A percentile compares a stretch with the other conserved stretches of the same genome.
These are phyloP conservation scores for Zasmidium citrigriseum DNA, from an alignment of 2,329 filamentous ascomycete species.

Conservation along the genomic window DNA sequence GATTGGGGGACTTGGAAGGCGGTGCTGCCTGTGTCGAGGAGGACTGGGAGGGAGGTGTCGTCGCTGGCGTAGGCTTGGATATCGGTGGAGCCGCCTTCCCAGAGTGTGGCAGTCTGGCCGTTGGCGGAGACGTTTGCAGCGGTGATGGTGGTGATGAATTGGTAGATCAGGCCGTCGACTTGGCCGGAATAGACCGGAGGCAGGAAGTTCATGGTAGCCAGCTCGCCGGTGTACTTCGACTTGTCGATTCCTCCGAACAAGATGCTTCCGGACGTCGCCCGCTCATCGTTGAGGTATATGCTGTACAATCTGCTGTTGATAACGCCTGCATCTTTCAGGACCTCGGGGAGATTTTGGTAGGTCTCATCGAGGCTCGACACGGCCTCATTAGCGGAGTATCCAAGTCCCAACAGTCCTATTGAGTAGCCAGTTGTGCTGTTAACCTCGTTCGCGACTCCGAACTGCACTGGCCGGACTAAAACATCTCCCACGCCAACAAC, in stretches of 20 bases:
- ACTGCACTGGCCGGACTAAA: conserved; percentile 29
- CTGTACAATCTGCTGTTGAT: conserved; percentile 35
- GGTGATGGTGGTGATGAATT: conserved; percentile 34
- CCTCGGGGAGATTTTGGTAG: conserved; percentile 37
- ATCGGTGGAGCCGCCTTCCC: conserved; percentile 22
- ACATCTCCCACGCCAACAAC: conserved; percentile 33
- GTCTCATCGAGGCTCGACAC: conserved; percentile 14
- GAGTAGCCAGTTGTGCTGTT: conserved; percentile 32
- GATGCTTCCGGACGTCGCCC: conserved; percentile 30
- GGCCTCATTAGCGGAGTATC: conserved; percentile 33
- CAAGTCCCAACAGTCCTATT: conserved; percentile 35
- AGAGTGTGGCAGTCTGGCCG: conserved; percentile 20
- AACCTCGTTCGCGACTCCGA: conserved; percentile 32
- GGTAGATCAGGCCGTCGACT: conserved; percentile 18
- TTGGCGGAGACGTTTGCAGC: conserved; percentile 22
- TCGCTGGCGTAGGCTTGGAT: conserved; percentile 20
- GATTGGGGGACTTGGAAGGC: conserved; percentile 28
- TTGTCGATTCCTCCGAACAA: conserved; percentile 39
- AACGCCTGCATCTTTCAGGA: conserved; percentile 31
- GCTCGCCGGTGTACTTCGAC: conserved; percentile 30
- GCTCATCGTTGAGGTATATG: conserved; percentile 34
- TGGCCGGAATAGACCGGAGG: conserved; percentile 19
- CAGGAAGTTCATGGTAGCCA: conserved; percentile 34
- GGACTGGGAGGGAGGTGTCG: conserved; percentile 26
- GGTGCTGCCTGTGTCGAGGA: conserved; percentile 36